A percentile compares a stretch with the other conserved stretches of the same genome.
Evolutionary conservation across 2,329 filamentous ascomycete species (phyloP).

Genomic region (Huntiella abstrusa): DNA sequence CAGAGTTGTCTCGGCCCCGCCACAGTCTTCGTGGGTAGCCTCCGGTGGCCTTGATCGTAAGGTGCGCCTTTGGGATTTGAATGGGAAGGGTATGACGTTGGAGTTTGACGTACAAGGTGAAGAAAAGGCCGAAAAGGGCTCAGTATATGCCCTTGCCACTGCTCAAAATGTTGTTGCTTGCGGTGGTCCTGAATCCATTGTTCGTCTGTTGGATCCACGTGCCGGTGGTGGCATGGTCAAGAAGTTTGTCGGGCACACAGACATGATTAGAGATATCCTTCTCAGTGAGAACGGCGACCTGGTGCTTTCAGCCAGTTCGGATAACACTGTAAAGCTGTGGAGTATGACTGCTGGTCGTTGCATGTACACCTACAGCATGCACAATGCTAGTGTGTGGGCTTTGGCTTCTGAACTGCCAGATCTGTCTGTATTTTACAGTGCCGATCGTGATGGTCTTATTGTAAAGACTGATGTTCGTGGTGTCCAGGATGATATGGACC

Average conservation of each 20-base stretch:
- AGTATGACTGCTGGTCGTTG: slow-evolving; percentile 86
- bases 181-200: slow-evolving; percentile 83
- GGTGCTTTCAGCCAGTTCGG: slow-evolving; percentile 83
- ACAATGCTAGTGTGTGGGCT: slow-evolving; percentile 95
- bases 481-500: slow-evolving; percentile 49
- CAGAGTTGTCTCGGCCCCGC: slow-evolving; percentile 72
- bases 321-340: slow-evolving; percentile 97
- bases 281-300: slow-evolving; percentile 78
- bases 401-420: slow-evolving; percentile 75
- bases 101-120: slow-evolving; percentile 74
- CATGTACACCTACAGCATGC: slow-evolving; percentile 97
- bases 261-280: slow-evolving; percentile 80
- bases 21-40: slow-evolving; percentile 57
- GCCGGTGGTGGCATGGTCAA: slow-evolving; percentile 81
- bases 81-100: slow-evolving; percentile 66
- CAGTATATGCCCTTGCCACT: slow-evolving; percentile 75
- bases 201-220: slow-evolving; percentile 78
- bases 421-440: slow-evolving; percentile 82
- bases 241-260: slow-evolving; percentile 91
- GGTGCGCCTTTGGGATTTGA: slow-evolving; percentile 84
- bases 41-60: slow-evolving; percentile 86
- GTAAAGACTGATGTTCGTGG: slow-evolving; percentile 83
- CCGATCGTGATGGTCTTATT: slow-evolving; percentile 79
- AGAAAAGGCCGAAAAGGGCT: slow-evolving; percentile 75
- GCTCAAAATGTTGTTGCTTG: slow-evolving; percentile 70